These are phyloP conservation scores for Candida vaughaniae DNA, from an alignment of 805 yeast species.

Conservation along the genomic window DNA sequence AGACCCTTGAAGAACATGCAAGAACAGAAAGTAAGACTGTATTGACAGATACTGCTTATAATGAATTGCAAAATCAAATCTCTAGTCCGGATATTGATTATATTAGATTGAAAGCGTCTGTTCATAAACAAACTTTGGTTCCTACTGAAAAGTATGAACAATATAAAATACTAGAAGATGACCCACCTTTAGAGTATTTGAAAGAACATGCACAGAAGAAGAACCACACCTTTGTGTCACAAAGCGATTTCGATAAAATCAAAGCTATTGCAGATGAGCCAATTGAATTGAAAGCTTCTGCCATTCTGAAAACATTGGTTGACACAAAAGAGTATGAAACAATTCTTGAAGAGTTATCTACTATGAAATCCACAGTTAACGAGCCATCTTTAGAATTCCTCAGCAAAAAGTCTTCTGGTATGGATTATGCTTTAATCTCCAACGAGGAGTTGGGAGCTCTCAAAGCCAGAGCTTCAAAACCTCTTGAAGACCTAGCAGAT, in stretches of 20 bases:
- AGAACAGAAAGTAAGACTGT: constrained; percentile 12
- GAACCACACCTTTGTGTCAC: constrained; percentile 13
- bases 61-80: constrained; percentile 9
- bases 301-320: constrained; percentile 16
- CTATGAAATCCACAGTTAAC: constrained; percentile 3
- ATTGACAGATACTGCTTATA: constrained; percentile 16
- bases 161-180: constrained; percentile 24
- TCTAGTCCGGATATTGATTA: constrained; percentile 20
- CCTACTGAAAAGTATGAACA: constrained; percentile 21
- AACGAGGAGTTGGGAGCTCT: constrained; percentile 15
- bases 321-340: constrained; percentile 12
- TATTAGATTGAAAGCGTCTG: constrained; percentile 16
- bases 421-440: constrained; percentile 13
- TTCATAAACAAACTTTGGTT: constrained; percentile 15
- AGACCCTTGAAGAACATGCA: constrained; percentile 13
- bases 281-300: constrained; percentile 19
- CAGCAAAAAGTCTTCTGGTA: constrained; percentile 1
- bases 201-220: constrained; percentile 11
- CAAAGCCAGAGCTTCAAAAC: constrained; percentile 10
- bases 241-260: constrained; percentile 10
- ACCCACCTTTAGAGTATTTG: constrained; percentile 28
- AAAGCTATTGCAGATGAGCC: constrained; percentile 3
- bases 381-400: constrained; percentile 3
- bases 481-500: constrained; percentile 13
- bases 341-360: constrained; percentile 11